Base-by-base conservation (phyloP, 2,329 filamentous ascomycete species). In the Biscogniauxia marginata region DNA sequence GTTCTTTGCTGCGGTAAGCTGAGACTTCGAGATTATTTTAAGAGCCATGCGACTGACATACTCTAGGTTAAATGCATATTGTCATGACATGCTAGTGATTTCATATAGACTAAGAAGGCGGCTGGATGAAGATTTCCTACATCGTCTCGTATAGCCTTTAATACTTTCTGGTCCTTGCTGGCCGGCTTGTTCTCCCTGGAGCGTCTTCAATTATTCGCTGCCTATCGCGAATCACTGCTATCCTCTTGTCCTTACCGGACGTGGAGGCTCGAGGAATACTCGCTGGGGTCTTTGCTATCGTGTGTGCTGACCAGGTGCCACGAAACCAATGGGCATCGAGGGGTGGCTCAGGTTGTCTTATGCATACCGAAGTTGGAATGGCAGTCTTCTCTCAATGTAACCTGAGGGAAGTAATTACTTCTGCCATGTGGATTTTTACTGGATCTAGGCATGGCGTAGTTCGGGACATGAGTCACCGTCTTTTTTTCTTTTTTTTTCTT, bases 1-100 rank as follows among this genome's bases (percentile, higher is more conserved):
- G 84, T 86, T 58, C 80, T 97, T 56, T 98, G 93, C 85, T 98
- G 93, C 77, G 91, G 91, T 83, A 85, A 80, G 79, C 73, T 59
- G 56, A 44, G 23, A 30, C 9, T 30, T 30, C 16, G 19, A 7
- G 19, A 19, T 16, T 18, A 8, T 48, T 8, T 19, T 30, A 7
- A 18, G 46, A 43, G 23, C 30, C 47, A 46, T 39, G 24, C 18
- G 43, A 44, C 50, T 59, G 22, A 59, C 47, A 30, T 7, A 7
- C 19, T 51, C 3, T 13, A 70, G 67, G 67, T 62, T 68, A 67
- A 68, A 59, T 62, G 43, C 45, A 57, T 60, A 51, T 54, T 46
- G 55, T 54, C 20, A 63, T 61, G 53, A 59, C 63, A 66, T 66
- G 52, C 60, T 57, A 63, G 66, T 64, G 61, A 67, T 64, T 56